A percentile compares a stretch with the other conserved stretches of the same genome.
phyloP scores from a whole-genome alignment of 2,329 filamentous ascomycete species.

The Apiospora phragmitis region DNA sequence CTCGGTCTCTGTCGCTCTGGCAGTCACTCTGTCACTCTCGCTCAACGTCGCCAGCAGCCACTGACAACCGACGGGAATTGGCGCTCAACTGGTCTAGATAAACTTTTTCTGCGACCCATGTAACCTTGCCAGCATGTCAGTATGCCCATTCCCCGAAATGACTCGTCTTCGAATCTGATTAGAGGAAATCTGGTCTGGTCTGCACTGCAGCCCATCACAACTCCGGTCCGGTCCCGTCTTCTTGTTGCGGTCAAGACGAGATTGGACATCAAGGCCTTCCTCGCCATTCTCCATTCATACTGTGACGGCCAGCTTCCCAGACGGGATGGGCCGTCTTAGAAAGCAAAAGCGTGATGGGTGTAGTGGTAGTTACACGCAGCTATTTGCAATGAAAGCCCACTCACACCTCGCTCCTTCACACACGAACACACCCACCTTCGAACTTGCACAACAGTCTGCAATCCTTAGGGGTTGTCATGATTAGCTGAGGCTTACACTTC shows the following conservation, averaged over 20 bases:
- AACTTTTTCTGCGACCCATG: background rate
- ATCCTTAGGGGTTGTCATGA: background rate
- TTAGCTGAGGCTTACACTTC: background rate
- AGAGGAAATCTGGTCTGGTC: background rate
- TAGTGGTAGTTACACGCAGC: background rate
- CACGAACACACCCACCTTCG: background rate
- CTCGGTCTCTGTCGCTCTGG: background rate
- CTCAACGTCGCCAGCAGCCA: background rate
- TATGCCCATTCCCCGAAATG: background rate
- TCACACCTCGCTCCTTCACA: background rate
- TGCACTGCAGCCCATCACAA: background rate
- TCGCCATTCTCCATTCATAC: background rate
- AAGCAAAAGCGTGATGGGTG: background rate
- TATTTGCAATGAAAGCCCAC: background rate
- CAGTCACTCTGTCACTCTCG: background rate
- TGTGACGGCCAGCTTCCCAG: background rate
- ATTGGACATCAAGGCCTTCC: background rate
- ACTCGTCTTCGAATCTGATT: constrained; percentile 5
- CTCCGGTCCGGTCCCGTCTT: background rate
- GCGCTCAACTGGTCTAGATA: background rate
- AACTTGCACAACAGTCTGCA: background rate
- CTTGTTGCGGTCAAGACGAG: background rate
- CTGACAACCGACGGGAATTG: background rate
- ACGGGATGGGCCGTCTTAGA: constrained; percentile 9
- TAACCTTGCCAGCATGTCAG: constrained; percentile 1